Evolutionary conservation across 805 yeast genomes (phyloP).

Genomic region (Starmerella sp.): DNA sequence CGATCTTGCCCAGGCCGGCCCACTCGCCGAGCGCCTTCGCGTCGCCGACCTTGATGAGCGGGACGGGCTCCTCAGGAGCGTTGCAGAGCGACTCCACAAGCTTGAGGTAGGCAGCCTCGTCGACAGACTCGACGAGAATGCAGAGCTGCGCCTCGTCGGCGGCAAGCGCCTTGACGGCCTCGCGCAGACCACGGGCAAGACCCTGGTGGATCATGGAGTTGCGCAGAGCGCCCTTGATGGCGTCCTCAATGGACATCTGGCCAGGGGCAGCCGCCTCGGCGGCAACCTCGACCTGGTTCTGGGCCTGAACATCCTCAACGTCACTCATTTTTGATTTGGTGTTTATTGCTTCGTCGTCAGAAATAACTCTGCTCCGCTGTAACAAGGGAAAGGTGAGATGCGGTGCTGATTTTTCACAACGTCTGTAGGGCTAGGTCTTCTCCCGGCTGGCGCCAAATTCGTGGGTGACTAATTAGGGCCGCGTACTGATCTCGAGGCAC

Average conservation of each 20-base stretch:
- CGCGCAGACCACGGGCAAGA: constrained; percentile 99
- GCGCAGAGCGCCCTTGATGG: constrained; percentile 95
- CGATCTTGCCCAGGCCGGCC: constrained; percentile 99
- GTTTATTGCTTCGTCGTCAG: constrained; percentile 26
- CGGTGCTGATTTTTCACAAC: constrained; percentile 11
- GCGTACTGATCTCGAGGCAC: no score
- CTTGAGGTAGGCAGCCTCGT: constrained; percentile 92
- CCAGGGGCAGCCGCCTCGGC: constrained; percentile 69
- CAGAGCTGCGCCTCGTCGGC: constrained; percentile 96
- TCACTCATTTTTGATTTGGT: constrained; percentile 49
- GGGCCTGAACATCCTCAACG: constrained; percentile 61
- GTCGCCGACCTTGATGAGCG: constrained; percentile 97
- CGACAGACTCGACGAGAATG: constrained; percentile 96
- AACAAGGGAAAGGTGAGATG: not conserved
- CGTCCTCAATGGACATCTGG: constrained; percentile 93
- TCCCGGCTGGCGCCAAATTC: not conserved
- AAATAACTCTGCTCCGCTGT: constrained; percentile 25
- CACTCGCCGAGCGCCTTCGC: constrained; percentile 99
- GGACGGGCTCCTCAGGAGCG: constrained; percentile 92
- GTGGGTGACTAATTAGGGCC: not conserved
- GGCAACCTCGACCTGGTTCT: constrained; percentile 56
- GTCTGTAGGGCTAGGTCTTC: not conserved
- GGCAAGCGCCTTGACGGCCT: constrained; percentile 97
- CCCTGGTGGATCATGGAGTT: constrained; percentile 95
- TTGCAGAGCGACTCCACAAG: constrained; percentile 98